Conservation (phyloP, 495 filamentous ascomycete genomes). For the Cercophora scortea region DNA sequence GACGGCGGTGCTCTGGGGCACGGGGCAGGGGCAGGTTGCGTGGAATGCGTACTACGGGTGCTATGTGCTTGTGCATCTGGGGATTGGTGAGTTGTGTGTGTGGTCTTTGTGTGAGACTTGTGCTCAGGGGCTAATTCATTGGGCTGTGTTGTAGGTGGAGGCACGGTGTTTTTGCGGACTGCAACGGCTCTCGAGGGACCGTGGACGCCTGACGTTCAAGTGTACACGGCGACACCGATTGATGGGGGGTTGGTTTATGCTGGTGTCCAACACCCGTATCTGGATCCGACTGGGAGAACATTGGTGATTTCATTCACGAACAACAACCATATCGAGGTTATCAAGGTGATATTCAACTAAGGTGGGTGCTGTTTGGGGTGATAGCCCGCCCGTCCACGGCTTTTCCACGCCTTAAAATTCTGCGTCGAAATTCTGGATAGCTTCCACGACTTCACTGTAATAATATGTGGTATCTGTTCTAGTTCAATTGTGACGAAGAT, state of each 20-base stretch:
- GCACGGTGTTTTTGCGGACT: conserved; percentile 18
- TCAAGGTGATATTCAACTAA: conserved; percentile 4
- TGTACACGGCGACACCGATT: conserved; percentile 22
- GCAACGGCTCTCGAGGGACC: conserved; percentile 23
- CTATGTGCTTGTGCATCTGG: conserved; percentile 24
- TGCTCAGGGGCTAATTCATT: neutral
- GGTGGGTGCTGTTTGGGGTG: neutral
- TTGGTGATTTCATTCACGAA: conserved; percentile 26
- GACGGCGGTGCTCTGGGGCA: conserved; percentile 24
- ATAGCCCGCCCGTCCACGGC: too few relatives aligned
- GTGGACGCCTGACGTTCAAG: conserved; percentile 24
- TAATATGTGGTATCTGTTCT: too few relatives aligned
- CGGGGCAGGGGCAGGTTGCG: conserved; percentile 24
- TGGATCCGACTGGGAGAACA: conserved; percentile 20
- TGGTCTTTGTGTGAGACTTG: neutral
- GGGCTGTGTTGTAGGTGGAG: conserved; percentile 1
- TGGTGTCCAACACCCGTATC: conserved; percentile 25
- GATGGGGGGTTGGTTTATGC: conserved; percentile 24
- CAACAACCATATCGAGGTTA: conserved; percentile 26
- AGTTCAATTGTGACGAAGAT: too few relatives aligned
- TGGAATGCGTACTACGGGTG: conserved; percentile 22
- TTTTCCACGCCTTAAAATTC: too few relatives aligned
- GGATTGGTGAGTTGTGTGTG: conserved; percentile 11
- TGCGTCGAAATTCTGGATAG: too few relatives aligned
- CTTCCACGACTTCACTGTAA: too few relatives aligned